phyloP scores from a whole-genome alignment of 495 filamentous ascomycete species.

The Tuber melanosporum region DNA sequence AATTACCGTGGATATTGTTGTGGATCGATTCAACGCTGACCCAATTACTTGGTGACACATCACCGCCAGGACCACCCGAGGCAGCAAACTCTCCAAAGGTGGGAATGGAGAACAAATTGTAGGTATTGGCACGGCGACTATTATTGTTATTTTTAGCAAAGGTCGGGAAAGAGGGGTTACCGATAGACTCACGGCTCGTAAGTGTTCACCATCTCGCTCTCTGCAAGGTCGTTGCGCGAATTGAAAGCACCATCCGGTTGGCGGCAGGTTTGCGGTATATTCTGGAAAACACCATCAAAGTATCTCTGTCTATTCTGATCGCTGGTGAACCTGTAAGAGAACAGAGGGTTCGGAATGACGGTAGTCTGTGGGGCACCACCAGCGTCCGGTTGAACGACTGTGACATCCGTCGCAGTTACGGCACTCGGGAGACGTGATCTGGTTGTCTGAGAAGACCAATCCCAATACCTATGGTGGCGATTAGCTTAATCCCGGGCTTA shows the following conservation, averaged over 20 bases:
- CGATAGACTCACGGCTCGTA: conserved; percentile 26
- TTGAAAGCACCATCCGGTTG: conserved; percentile 25
- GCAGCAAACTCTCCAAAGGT: conserved; percentile 33
- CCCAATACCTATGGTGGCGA: conserved; percentile 30
- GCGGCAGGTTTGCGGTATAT: conserved; percentile 19
- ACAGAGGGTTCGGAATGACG: conserved; percentile 58
- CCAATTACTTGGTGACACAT: conserved; percentile 22
- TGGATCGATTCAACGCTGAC: conserved; percentile 35
- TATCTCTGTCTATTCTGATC: conserved; percentile 21
- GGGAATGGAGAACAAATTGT: conserved; percentile 34
- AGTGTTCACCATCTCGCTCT: conserved; percentile 23
- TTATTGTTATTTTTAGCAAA: conserved; percentile 2
- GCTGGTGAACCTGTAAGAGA: conserved; percentile 52
- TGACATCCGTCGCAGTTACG: conserved; percentile 7
- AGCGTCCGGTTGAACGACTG: conserved; percentile 14
- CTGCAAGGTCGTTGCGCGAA: conserved; percentile 26
- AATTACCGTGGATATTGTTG: conserved; percentile 28
- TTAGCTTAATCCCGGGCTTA: conserved; percentile 11
- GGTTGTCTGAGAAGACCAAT: conserved; percentile 27
- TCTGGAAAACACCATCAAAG: conserved; percentile 14
- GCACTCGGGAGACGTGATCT: conserved; percentile 21
- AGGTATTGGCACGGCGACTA: conserved; percentile 34
- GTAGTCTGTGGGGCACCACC: conserved; percentile 19
- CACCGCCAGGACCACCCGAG: conserved; percentile 12
- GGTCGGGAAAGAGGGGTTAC: background rate